Evolutionary conservation across 2,329 filamentous ascomycete species (phyloP).

Genomic region (Myriangium duriaei): DNA sequence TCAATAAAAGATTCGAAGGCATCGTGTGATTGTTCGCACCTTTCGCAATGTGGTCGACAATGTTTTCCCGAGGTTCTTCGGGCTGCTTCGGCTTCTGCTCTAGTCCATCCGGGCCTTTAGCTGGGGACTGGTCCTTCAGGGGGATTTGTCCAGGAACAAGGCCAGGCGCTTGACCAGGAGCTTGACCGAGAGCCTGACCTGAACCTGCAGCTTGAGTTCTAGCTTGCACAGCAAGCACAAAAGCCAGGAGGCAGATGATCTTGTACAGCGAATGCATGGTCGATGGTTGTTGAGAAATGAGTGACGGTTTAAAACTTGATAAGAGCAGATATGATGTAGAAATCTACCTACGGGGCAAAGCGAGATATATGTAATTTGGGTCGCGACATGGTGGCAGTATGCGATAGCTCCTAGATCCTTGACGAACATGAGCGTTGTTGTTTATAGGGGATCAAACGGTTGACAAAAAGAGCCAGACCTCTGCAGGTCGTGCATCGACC

Average conservation of each 20-base stretch:
- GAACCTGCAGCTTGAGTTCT: background rate
- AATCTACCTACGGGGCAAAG: background rate
- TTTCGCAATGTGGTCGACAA: background rate
- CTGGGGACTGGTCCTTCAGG: too few relatives aligned
- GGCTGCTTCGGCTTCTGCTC: background rate
- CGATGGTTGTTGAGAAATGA: background rate
- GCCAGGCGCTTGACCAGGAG: slow-evolving; percentile 7
- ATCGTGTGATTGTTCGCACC: too few relatives aligned
- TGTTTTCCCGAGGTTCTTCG: background rate
- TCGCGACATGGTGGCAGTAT: too few relatives aligned
- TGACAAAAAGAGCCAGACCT: background rate
- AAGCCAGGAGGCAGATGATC: background rate
- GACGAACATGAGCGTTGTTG: background rate
- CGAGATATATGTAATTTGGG: too few relatives aligned
- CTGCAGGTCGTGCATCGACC: too few relatives aligned
- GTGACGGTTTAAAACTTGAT: background rate
- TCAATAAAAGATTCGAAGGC: background rate
- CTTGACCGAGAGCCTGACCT: slow-evolving; percentile 6
- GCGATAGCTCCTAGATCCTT: background rate
- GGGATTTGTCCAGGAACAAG: too few relatives aligned
- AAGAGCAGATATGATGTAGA: background rate
- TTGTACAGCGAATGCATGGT: background rate
- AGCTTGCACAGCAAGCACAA: background rate
- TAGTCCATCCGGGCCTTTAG: too few relatives aligned
- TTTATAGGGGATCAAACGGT: background rate